Percentiles rank a stretch among this genome's conserved stretches.
Conservation (phyloP, 2,329 filamentous ascomycete genomes). For the Coniochaeta prunicola region DNA sequence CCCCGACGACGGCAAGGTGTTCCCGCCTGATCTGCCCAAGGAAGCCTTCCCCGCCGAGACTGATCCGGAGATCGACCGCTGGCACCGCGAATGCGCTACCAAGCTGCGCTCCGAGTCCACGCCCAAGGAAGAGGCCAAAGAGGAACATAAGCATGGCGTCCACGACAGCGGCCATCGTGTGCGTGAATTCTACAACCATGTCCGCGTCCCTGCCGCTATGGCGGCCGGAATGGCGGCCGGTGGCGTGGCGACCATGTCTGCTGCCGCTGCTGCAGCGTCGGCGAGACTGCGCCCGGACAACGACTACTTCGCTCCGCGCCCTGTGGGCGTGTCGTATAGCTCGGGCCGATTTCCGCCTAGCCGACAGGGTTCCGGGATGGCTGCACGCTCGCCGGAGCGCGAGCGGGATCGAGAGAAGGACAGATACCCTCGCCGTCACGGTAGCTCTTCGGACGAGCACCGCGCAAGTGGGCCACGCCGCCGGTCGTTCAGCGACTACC, state of each 20-base stretch:
- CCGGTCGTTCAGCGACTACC: slow-evolving; percentile 45
- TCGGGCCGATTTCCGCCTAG: slow-evolving; percentile 18
- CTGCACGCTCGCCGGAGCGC: slow-evolving; percentile 16
- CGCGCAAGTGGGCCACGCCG: slow-evolving; percentile 30
- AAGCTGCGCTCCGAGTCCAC: slow-evolving; percentile 57
- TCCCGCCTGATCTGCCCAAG: slow-evolving; percentile 51
- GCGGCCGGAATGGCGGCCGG: slow-evolving; percentile 4
- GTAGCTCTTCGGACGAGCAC: slow-evolving; percentile 31
- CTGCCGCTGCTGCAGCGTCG: slow-evolving; percentile 2
- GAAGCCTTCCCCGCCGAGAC: slow-evolving; percentile 63
- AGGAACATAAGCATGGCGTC: slow-evolving; percentile 3
- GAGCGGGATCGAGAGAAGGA: slow-evolving; percentile 9
- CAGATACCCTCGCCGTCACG: slow-evolving; percentile 20
- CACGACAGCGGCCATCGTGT: slow-evolving; percentile 18
- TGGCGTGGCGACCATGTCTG: not conserved
- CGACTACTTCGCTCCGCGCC: slow-evolving; percentile 29
- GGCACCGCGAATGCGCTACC: slow-evolving; percentile 74
- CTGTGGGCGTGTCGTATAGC: slow-evolving; percentile 28
- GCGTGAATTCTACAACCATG: slow-evolving; percentile 22
- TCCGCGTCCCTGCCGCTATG: slow-evolving; percentile 12
- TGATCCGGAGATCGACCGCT: slow-evolving; percentile 74
- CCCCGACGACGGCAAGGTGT: slow-evolving; percentile 63
- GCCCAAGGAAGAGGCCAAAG: slow-evolving; percentile 23
- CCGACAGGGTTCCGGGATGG: not conserved
- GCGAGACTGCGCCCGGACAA: slow-evolving; percentile 22